Evolutionary conservation across 2,329 filamentous ascomycete genomes (phyloP).

Genomic region (Diaporthe aspalathi): DNA sequence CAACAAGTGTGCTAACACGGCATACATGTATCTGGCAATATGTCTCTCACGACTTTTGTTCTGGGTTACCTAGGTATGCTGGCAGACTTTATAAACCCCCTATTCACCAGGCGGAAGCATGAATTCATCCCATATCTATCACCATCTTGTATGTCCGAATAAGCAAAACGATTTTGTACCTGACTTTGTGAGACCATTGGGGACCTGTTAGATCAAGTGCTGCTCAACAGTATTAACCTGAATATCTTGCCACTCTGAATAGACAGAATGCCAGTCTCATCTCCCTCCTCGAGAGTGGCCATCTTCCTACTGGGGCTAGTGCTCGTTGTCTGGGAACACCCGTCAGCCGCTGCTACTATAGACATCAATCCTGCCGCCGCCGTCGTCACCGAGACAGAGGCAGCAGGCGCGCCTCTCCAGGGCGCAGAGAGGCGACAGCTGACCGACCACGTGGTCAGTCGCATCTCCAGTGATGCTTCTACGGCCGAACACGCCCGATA

Average conservation of each 20-base stretch:
- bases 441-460: conserved; percentile 13
- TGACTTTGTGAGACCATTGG: too few species aligned
- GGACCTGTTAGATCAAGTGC: too few species aligned
- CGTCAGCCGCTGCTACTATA: background rate
- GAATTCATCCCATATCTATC: too few species aligned
- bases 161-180: too few species aligned
- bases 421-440: conserved; percentile 6
- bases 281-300: background rate
- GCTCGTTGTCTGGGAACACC: background rate
- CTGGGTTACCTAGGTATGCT: too few species aligned
- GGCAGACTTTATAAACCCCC: too few species aligned
- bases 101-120: too few species aligned
- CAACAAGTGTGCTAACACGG: background rate
- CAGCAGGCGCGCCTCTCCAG: conserved; percentile 14
- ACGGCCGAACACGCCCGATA: background rate
- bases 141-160: too few species aligned
- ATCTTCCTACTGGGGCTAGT: background rate
- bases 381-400: background rate
- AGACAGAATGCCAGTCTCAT: background rate
- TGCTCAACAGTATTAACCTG: too few species aligned
- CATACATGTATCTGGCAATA: background rate
- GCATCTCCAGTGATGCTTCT: background rate
- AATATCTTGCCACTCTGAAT: background rate
- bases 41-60: too few species aligned
- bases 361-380: background rate